Conservation (phyloP, 2,329 filamentous ascomycete species). For the Paramyrothecium roridum region DNA sequence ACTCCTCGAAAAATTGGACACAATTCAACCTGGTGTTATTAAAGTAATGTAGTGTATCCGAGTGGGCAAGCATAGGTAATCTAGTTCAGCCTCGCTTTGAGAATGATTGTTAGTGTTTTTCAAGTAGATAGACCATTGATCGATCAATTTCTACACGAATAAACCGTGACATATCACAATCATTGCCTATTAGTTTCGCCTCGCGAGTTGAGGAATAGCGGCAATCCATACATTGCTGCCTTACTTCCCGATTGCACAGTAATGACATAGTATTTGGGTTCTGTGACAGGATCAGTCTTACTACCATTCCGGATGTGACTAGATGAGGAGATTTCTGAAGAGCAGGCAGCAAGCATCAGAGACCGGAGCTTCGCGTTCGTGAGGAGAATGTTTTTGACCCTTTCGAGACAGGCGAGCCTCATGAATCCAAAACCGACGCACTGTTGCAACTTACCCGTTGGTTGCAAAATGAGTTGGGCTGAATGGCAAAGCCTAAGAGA, state of each 20-base stretch:
- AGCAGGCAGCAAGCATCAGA: neutral
- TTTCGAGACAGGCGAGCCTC: neutral
- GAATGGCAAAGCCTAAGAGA: neutral
- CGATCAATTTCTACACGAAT: no score
- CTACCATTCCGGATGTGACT: conserved; percentile 30
- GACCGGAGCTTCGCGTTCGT: neutral
- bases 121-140: no score
- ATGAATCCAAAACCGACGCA: neutral
- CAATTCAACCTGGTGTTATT: conserved; percentile 8
- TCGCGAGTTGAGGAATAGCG: no score
- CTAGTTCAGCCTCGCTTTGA: no score
- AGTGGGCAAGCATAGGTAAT: neutral
- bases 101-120: no score
- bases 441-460: neutral
- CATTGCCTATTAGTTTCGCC: no score
- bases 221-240: no score
- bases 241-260: conserved; percentile 35
- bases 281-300: conserved; percentile 37
- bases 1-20: conserved; percentile 27
- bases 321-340: conserved; percentile 7
- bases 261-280: conserved; percentile 28
- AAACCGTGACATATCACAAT: no score
- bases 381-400: conserved; percentile 1
- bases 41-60: neutral
- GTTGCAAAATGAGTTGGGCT: neutral